phyloP scores from a whole-genome alignment of 805 yeast genomes.

The Kodamaea sagamina region DNA sequence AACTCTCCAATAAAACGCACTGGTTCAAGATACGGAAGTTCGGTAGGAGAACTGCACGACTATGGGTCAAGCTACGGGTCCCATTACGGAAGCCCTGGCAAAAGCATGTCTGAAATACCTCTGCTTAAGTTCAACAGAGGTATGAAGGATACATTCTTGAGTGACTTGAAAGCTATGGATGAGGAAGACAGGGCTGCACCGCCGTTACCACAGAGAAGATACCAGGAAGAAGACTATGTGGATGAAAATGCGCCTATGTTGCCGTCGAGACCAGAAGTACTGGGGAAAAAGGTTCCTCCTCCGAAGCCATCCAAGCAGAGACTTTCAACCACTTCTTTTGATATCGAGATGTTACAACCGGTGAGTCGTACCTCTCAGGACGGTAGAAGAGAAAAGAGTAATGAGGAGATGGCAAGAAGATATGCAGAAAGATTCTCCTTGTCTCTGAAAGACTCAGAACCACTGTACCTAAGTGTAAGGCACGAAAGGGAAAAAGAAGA shows the following conservation, averaged over 20 bases:
- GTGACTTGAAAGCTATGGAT: slow-evolving; percentile 10
- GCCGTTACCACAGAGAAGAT: slow-evolving; percentile 16
- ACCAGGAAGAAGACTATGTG: background rate
- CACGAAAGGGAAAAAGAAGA: background rate
- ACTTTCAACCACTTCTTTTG: slow-evolving; percentile 12
- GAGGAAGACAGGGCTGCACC: slow-evolving; percentile 19
- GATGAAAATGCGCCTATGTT: slow-evolving; percentile 4
- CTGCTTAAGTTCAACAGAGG: slow-evolving; percentile 6
- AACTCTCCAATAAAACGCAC: slow-evolving; percentile 22
- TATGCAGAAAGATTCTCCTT: slow-evolving; percentile 9
- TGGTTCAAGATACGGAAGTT: slow-evolving; percentile 3
- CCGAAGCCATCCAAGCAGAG: slow-evolving; percentile 16
- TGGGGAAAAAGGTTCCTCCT: slow-evolving; percentile 15
- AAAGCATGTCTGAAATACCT: slow-evolving; percentile 6
- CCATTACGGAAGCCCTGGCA: background rate
- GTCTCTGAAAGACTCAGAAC: background rate
- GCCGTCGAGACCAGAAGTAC: slow-evolving; percentile 3
- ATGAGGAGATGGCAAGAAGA: background rate
- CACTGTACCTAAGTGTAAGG: background rate
- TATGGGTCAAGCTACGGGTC: no score
- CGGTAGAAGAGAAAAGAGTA: background rate
- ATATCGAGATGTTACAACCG: slow-evolving; percentile 21
- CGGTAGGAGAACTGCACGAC: no score
- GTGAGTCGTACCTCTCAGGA: slow-evolving; percentile 13
- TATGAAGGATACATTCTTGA: slow-evolving; percentile 7